Percentiles rank a stretch among this genome's conserved stretches.
Conservation (phyloP, 2,329 filamentous ascomycete genomes). For the Sclerotinia trifoliorum region DNA sequence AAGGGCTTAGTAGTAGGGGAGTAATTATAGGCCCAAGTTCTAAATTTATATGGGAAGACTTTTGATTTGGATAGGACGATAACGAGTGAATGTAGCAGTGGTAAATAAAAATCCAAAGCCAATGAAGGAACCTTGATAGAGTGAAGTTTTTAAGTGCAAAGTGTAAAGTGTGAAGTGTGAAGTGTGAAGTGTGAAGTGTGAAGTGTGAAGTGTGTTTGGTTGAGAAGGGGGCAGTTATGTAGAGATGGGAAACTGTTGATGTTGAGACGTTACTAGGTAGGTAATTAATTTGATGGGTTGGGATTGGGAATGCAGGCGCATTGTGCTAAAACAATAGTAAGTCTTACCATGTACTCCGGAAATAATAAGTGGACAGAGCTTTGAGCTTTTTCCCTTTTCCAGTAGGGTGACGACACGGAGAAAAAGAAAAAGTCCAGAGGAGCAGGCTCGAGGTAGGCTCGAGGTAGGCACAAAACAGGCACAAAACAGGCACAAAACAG, state of each 20-base stretch:
- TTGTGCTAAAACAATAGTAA: background rate
- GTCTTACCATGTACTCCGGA: too few relatives aligned
- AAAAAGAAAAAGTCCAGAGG: background rate
- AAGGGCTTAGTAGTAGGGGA: background rate
- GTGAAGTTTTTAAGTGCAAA: too few relatives aligned
- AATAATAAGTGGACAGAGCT: background rate
- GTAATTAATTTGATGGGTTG: conserved; percentile 7
- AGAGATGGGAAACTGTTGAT: conserved; percentile 6
- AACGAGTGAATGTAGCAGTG: conserved; percentile 15
- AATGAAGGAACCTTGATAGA: background rate
- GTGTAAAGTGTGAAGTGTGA: too few relatives aligned
- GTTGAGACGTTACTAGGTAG: background rate
- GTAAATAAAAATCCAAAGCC: background rate
- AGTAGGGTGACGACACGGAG: conserved; percentile 7
- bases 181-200: too few relatives aligned
- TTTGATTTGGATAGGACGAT: background rate
- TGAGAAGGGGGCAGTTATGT: background rate
- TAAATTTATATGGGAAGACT: background rate
- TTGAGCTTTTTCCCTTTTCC: background rate
- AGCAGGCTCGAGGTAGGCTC: background rate
- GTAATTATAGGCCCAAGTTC: background rate
- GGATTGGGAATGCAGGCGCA: background rate
- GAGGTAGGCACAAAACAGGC: background rate
- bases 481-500: too few relatives aligned
- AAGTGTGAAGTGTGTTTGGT: background rate